These are phyloP conservation scores for Dendryphion nanum DNA, from an alignment of 2,329 filamentous ascomycete genomes.

Conservation along the genomic window DNA sequence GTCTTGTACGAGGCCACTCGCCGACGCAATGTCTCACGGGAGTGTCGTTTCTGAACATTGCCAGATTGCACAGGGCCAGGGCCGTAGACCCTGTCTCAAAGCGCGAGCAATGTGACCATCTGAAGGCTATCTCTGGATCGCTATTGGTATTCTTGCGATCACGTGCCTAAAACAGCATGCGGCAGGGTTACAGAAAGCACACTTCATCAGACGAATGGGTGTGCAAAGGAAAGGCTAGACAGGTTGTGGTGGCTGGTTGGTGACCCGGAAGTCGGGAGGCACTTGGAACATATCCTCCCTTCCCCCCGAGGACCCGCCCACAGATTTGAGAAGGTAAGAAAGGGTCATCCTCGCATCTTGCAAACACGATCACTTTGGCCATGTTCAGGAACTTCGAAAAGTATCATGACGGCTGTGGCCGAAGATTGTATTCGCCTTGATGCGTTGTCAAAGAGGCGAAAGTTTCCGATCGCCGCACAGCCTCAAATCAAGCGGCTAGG, in stretches of 20 bases:
- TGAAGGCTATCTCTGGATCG: conserved; percentile 6
- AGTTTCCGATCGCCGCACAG: conserved; percentile 22
- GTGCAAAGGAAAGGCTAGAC: conserved; percentile 24
- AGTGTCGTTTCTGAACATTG: no score
- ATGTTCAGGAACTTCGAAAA: no score
- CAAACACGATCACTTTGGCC: no score
- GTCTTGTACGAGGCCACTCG: no score
- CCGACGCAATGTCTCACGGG: no score
- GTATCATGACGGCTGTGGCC: no score
- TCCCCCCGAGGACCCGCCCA: conserved; percentile 16
- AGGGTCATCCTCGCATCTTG: no score
- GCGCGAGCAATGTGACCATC: no score
- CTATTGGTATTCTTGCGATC: conserved; percentile 29
- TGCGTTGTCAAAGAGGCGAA: conserved; percentile 15
- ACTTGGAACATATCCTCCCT: conserved; percentile 15
- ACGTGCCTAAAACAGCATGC: conserved; percentile 31
- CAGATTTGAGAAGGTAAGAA: no score
- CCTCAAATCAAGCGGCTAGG: conserved; percentile 20
- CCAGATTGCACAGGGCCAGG: no score
- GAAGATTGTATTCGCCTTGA: conserved; percentile 8
- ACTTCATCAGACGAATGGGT: conserved; percentile 27
- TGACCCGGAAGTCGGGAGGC: conserved; percentile 27
- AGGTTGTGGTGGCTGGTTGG: conserved; percentile 25
- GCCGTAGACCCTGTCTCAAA: no score
- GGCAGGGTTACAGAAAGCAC: conserved; percentile 24